Conservation (phyloP, 1,284 basidiomycete species). For the Leccinum ponderosum region DNA sequence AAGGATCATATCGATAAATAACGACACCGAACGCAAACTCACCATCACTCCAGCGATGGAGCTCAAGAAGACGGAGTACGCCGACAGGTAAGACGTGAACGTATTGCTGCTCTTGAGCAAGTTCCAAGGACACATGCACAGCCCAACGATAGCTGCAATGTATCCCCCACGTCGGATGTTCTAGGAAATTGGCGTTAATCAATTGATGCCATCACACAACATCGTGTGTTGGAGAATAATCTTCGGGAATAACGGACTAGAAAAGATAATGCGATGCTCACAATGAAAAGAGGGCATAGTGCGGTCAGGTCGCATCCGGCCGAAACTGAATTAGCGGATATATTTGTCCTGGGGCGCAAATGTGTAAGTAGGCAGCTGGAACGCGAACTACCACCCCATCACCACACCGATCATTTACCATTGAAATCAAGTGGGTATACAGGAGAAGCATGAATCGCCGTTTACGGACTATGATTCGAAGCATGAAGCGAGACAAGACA, state of each 20-base stretch:
- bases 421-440: neutral
- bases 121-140: conserved; percentile 82
- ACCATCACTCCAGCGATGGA: conserved; percentile 85
- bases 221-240: neutral
- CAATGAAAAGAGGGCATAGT: conserved; percentile 77
- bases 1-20: neutral
- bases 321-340: conserved; percentile 83
- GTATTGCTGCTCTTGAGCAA: conserved; percentile 73
- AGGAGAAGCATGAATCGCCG: conserved; percentile 21
- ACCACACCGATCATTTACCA: neutral
- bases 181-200: conserved; percentile 31
- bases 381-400: conserved; percentile 7
- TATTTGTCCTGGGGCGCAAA: conserved; percentile 57
- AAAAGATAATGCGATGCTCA: conserved; percentile 30
- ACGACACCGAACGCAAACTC: neutral
- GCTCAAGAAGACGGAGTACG: conserved; percentile 81
- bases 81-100: conserved; percentile 83
- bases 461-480: conserved; percentile 9
- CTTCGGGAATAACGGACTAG: neutral
- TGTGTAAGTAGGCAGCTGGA: neutral
- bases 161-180: conserved; percentile 87
- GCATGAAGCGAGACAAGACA: conserved; percentile 7
- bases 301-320: conserved; percentile 87
- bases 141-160: conserved; percentile 72
- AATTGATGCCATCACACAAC: neutral